A percentile compares a stretch with the other conserved stretches of the same genome.
Conservation (phyloP, 2,329 filamentous ascomycete genomes). For the Trichoderma afroharzianum region DNA sequence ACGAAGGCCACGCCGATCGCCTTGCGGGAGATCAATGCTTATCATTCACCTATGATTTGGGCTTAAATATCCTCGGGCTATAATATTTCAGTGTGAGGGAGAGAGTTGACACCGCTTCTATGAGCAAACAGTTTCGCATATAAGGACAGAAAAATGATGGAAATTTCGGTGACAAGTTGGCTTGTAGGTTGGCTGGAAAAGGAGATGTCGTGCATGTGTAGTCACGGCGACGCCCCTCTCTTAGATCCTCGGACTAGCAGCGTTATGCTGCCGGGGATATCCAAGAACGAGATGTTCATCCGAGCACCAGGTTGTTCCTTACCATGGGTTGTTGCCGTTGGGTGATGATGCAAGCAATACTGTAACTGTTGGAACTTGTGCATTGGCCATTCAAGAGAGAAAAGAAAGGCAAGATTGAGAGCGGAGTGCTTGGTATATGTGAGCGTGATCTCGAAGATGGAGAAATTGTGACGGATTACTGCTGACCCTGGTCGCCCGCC, state of each 20-base stretch:
- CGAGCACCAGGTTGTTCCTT: neutral
- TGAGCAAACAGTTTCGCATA: neutral
- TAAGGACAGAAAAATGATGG: too few relatives aligned
- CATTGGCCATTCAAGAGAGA: neutral
- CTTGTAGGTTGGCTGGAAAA: neutral
- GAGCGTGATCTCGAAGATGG: neutral
- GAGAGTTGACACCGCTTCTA: neutral
- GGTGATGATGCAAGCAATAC: neutral
- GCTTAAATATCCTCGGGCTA: neutral
- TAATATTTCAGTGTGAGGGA: neutral
- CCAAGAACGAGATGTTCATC: neutral
- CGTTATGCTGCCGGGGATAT: neutral
- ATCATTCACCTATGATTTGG: neutral
- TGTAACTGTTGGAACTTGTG: neutral
- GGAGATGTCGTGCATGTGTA: neutral
- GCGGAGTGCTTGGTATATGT: neutral
- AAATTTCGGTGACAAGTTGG: neutral
- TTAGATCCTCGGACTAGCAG: neutral
- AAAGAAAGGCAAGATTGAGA: neutral
- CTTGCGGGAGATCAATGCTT: neutral
- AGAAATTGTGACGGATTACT: neutral
- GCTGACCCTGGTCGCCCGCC: neutral
- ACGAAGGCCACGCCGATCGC: neutral
- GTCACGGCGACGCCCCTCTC: constrained; percentile 10
- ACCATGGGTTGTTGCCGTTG: neutral